Evolutionary conservation across 129 eudicot species (phyloP).

Genomic region (Erigeron canadensis): DNA sequence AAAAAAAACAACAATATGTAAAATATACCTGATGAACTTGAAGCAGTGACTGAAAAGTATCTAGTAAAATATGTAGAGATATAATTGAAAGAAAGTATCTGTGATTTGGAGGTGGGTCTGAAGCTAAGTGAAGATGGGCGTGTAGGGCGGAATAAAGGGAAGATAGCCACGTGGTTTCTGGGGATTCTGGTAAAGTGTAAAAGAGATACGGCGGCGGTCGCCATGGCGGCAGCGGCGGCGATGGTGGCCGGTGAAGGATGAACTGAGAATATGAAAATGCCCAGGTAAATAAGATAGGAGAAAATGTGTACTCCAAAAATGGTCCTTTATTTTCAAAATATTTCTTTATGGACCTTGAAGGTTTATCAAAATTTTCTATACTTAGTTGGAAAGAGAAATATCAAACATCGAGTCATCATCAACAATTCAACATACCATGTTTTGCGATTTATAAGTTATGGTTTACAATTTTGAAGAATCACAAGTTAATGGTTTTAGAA

Average conservation of each 20-base stretch:
- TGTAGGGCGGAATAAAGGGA: slow-evolving; percentile 25
- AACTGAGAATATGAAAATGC: background rate
- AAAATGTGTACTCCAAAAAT: background rate
- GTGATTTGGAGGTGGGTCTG: slow-evolving; percentile 28
- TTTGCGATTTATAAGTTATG: slow-evolving; percentile 5
- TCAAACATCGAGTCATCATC: too few species aligned
- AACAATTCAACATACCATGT: too few species aligned
- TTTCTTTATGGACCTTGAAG: background rate
- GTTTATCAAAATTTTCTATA: background rate
- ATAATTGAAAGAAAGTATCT: slow-evolving; percentile 13
- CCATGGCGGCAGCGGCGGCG: slow-evolving; percentile 13
- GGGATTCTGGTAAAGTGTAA: slow-evolving; percentile 28
- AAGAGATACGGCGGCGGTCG: slow-evolving; percentile 32
- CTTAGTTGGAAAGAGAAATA: background rate
- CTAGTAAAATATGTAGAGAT: slow-evolving; percentile 16
- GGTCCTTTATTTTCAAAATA: background rate
- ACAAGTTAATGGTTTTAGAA: too few species aligned
- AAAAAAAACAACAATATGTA: background rate
- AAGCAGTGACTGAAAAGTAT: slow-evolving; percentile 17
- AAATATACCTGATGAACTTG: slow-evolving; percentile 30
- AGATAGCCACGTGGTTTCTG: slow-evolving; percentile 20
- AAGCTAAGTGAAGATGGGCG: slow-evolving; percentile 17
- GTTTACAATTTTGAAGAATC: too few species aligned
- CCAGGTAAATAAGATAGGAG: background rate
- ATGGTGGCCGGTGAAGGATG: slow-evolving; percentile 19